Conservation (phyloP, 148 eudicot species). For the Rhododendron simsii region DNA sequence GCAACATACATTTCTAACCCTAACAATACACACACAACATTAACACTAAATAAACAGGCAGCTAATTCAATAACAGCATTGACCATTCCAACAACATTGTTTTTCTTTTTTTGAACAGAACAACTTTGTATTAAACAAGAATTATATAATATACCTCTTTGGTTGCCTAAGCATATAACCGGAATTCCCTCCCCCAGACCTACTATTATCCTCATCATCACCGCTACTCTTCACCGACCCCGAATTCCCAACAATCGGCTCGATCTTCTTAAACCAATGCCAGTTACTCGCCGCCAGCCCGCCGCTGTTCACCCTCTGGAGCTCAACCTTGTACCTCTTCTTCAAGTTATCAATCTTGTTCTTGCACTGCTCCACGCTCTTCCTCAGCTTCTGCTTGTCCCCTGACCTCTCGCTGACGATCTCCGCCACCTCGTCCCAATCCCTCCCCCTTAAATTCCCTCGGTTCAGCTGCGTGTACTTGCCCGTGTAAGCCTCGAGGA, state of each 20-base stretch:
- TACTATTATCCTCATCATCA: conserved; percentile 7
- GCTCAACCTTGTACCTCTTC: conserved; percentile 18
- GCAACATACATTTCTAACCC: neutral
- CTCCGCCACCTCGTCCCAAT: conserved; percentile 21
- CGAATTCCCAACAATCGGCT: conserved; percentile 5
- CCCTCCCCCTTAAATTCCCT: conserved; percentile 7
- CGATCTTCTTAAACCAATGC: conserved; percentile 13
- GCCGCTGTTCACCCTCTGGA: conserved; percentile 5
- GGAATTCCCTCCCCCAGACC: conserved; percentile 8
- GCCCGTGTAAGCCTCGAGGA: conserved; percentile 11
- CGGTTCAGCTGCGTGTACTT: conserved; percentile 11
- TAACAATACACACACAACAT: neutral
- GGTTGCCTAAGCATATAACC: conserved; percentile 10
- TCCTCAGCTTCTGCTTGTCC: neutral
- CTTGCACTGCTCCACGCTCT: conserved; percentile 17
- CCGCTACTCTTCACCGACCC: neutral
- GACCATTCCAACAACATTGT: neutral
- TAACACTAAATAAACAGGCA: too few relatives aligned
- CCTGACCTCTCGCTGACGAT: conserved; percentile 8
- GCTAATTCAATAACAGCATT: neutral
- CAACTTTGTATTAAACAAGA: neutral
- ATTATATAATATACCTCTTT: conserved; percentile 4
- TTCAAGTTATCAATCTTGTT: conserved; percentile 17
- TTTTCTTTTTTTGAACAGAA: too few relatives aligned
- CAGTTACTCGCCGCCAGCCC: neutral